Conservation (phyloP, 2,329 filamentous ascomycete species). For the Diaporthe longicolla region DNA sequence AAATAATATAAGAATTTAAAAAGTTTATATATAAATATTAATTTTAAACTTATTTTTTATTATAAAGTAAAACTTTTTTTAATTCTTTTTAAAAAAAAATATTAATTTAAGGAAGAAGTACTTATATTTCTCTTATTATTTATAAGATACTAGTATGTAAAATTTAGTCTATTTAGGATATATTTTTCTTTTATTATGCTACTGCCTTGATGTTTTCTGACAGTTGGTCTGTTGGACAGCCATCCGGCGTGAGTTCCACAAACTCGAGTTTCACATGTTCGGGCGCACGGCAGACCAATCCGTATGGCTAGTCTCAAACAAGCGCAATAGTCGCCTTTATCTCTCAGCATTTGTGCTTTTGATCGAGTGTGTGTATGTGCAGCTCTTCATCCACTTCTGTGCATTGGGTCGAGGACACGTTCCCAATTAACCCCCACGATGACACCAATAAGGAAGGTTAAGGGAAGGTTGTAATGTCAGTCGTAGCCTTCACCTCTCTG, state of each 20-base stretch:
- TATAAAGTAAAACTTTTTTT: too few relatives aligned
- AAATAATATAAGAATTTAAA: not conserved
- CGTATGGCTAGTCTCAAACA: not conserved
- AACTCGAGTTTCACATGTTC: conserved; percentile 9
- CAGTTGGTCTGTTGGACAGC: too few relatives aligned
- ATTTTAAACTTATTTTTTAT: too few relatives aligned
- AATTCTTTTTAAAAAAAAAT: too few relatives aligned
- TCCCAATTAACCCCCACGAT: conserved; percentile 3
- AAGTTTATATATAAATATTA: too few relatives aligned
- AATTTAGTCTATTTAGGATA: not conserved
- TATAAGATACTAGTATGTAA: not conserved
- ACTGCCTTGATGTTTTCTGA: not conserved
- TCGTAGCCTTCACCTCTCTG: conserved; percentile 28
- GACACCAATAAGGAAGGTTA: conserved; percentile 26
- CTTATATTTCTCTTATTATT: not conserved
- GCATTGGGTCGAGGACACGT: conserved; percentile 11
- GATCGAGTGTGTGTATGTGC: not conserved
- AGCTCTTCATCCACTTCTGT: not conserved
- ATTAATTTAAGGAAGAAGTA: not conserved
- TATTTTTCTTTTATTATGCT: not conserved
- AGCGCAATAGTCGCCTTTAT: not conserved
- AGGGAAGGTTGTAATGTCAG: conserved; percentile 15
- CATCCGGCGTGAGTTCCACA: not conserved
- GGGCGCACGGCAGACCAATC: not conserved
- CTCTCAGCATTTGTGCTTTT: not conserved